Evolutionary conservation across 306 rosid genomes (phyloP).

Genomic region (Benincasa hispida): DNA sequence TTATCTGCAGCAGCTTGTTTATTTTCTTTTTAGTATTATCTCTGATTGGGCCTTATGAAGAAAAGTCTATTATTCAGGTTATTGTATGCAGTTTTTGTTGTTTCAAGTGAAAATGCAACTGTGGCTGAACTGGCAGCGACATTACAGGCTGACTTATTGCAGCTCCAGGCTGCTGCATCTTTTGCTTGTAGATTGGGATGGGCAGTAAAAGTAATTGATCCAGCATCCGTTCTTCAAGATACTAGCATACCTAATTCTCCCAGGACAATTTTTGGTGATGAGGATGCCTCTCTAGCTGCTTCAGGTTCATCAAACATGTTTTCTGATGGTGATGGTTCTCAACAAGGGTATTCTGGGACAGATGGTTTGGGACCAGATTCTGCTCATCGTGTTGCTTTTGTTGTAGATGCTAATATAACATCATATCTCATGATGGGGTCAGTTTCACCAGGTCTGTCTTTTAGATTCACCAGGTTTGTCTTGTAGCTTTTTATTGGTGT

Average conservation of each 20-base stretch:
- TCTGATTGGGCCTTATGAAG: constrained; percentile 13
- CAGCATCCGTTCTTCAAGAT: constrained; percentile 55
- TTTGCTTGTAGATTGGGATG: constrained; percentile 84
- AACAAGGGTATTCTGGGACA: constrained; percentile 48
- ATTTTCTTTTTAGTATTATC: neutral
- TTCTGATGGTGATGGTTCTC: constrained; percentile 40
- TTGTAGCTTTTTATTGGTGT: constrained; percentile 1
- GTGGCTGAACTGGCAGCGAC: constrained; percentile 86
- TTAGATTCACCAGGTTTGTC: constrained; percentile 1
- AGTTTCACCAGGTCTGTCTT: constrained; percentile 86
- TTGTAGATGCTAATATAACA: constrained; percentile 93
- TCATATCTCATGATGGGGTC: constrained; percentile 99
- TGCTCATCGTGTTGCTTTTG: constrained; percentile 63
- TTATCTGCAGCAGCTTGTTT: constrained; percentile 12
- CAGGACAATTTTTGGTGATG: constrained; percentile 38
- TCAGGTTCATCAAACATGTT: constrained; percentile 34
- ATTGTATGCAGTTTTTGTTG: constrained; percentile 92
- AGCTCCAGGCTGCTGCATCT: constrained; percentile 86
- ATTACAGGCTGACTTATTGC: constrained; percentile 70
- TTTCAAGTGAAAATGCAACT: constrained; percentile 86
- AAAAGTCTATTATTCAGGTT: constrained; percentile 37
- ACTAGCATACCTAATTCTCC: constrained; percentile 42
- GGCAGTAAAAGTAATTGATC: constrained; percentile 84
- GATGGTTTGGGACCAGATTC: constrained; percentile 44
- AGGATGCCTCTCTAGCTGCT: constrained; percentile 40